Evolutionary conservation across 768 basidiomycete genomes (phyloP), one percentile per base, ranked within the genome.

Genomic region (Russula earlei): DNA sequence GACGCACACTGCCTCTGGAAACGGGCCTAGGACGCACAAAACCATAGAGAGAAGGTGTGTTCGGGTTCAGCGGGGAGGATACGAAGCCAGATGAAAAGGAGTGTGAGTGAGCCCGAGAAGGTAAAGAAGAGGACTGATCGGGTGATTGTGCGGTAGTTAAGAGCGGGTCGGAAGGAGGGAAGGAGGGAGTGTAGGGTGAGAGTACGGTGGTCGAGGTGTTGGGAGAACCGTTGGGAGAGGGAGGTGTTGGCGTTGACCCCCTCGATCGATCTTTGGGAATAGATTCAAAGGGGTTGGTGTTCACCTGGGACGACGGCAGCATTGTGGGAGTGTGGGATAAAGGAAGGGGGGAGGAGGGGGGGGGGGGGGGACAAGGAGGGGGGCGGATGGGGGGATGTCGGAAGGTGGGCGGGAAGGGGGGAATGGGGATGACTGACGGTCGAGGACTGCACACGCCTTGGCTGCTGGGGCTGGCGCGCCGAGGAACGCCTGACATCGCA

Each of bases 61-160:
- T 72, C 19, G 80, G 78, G 52, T 81, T 80, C 45, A 81, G 70
- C 1, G 80, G 80, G 5, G 80, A 80, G 25, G 79, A 75, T 40
- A 75, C 69, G 62, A 78, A 79, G 50, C 60, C 68, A 49, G 61
- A 45, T 24, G 71, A 56, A 9, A 64, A 58, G 1, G 71, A 64
- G 49, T 65, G 72, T 46, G 67, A 63, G 31, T 68, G 63, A 4
- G 66, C 43, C 31, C 53, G 49, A 2, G 56, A 38, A 14, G 29
- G 42, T 1, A 19, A 5, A 14, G 49, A 24, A 3, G 54, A 33
- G 10, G 43, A 20, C 14, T 44, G 46, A 29, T 61, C 49, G 10
- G 45, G 29, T 17, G 31, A 20, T 22, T 40, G 49, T 15, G 12
- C 14, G 14, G 25, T 11, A 5, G 55, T 4, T 5, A 55, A 31